A percentile compares a stretch with the other conserved stretches of the same genome.
Conservation (phyloP, 2,329 filamentous ascomycete genomes). For the Huntiella abstrusa region DNA sequence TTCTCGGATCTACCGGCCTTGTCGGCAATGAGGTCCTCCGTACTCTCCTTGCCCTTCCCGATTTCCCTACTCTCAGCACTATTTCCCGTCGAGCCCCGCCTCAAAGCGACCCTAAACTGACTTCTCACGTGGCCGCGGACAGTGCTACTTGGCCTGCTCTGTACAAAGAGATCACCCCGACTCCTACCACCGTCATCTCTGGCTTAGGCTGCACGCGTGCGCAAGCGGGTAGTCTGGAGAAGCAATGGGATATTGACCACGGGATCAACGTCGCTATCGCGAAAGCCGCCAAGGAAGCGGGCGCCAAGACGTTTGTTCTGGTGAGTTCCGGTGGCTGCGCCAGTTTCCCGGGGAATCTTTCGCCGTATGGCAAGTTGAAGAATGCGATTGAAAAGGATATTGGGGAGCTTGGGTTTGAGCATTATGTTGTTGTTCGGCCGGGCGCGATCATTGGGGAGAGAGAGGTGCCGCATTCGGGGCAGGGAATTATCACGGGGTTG, state of each 20-base stretch:
- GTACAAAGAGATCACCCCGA: slow-evolving; percentile 34
- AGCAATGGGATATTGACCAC: slow-evolving; percentile 76
- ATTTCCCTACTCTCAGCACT: slow-evolving; percentile 36
- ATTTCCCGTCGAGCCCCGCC: slow-evolving; percentile 49
- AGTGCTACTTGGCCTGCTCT: slow-evolving; percentile 46
- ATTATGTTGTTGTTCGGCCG: slow-evolving; percentile 54
- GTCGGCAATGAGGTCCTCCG: slow-evolving; percentile 57
- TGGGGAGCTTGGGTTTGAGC: slow-evolving; percentile 52
- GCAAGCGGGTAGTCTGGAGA: slow-evolving; percentile 53
- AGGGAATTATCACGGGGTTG: slow-evolving; percentile 35
- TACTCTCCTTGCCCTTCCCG: slow-evolving; percentile 32
- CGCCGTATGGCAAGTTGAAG: slow-evolving; percentile 54
- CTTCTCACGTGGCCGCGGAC: slow-evolving; percentile 47
- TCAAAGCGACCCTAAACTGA: slow-evolving; percentile 32
- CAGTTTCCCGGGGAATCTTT: slow-evolving; percentile 21
- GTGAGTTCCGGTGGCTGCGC: slow-evolving; percentile 41
- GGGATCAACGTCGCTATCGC: slow-evolving; percentile 70
- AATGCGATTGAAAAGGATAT: slow-evolving; percentile 68
- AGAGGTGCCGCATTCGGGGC: slow-evolving; percentile 38
- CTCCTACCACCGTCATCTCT: slow-evolving; percentile 51
- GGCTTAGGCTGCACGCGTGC: slow-evolving; percentile 63
- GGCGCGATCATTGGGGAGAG: slow-evolving; percentile 58
- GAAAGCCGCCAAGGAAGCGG: slow-evolving; percentile 51
- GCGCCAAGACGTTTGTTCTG: slow-evolving; percentile 58
- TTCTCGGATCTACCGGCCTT: slow-evolving; percentile 49